phyloP scores from a whole-genome alignment of 768 basidiomycete species.

The Podaxis sp. region DNA sequence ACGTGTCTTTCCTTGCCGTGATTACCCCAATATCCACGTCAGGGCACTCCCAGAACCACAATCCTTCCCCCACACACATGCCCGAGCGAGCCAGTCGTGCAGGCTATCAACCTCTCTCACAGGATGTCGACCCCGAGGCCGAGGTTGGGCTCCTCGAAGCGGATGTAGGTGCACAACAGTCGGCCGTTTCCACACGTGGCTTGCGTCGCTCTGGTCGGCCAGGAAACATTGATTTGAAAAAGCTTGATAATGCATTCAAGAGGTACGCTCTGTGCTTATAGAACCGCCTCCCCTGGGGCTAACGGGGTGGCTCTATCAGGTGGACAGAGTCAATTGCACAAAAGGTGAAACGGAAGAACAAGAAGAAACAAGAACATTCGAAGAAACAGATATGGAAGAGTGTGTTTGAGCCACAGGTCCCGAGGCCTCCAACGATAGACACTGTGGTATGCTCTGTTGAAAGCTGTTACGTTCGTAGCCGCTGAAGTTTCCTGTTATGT shows the following conservation, averaged over 20 bases:
- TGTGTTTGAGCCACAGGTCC: slow-evolving; percentile 69
- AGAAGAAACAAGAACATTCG: slow-evolving; percentile 60
- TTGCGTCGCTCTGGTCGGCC: slow-evolving; percentile 43
- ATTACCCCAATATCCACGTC: slow-evolving; percentile 3
- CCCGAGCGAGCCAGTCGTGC: slow-evolving; percentile 19
- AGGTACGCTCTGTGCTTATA: slow-evolving; percentile 38
- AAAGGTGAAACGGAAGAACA: slow-evolving; percentile 81
- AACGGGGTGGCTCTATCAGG: slow-evolving; percentile 32
- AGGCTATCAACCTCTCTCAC: slow-evolving; percentile 49
- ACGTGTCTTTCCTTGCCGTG: slow-evolving; percentile 8
- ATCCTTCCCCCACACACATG: not conserved
- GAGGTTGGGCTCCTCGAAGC: slow-evolving; percentile 33
- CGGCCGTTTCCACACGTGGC: slow-evolving; percentile 26
- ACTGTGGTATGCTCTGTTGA: slow-evolving; percentile 32
- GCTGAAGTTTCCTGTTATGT: slow-evolving; percentile 12
- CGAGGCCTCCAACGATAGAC: slow-evolving; percentile 26
- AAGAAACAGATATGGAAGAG: slow-evolving; percentile 77
- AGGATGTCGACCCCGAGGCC: slow-evolving; percentile 40
- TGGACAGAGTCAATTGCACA: slow-evolving; percentile 89
- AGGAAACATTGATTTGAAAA: slow-evolving; percentile 75
- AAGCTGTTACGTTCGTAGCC: slow-evolving; percentile 1
- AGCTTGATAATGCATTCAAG: slow-evolving; percentile 83
- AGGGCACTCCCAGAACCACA: not conserved
- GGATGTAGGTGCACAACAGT: slow-evolving; percentile 17
- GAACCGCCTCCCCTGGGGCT: not conserved